Percentiles rank a stretch among this genome's conserved stretches.
Conservation (phyloP, 768 basidiomycete species). For the Amanita molliuscula region DNA sequence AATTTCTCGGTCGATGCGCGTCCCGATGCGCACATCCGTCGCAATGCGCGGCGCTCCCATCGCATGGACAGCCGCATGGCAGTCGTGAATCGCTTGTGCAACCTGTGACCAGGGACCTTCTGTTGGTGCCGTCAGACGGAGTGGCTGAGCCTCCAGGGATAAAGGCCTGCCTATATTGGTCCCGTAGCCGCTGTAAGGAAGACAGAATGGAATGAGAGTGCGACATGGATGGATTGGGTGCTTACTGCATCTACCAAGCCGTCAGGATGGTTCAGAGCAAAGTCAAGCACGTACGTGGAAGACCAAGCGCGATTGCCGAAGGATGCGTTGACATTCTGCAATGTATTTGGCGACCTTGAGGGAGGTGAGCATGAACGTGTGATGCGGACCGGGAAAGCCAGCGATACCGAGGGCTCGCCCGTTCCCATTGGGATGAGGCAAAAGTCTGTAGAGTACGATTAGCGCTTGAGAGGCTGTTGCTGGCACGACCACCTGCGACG, state of each 20-base stretch:
- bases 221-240: constrained; percentile 5
- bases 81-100: constrained; percentile 79
- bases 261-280: constrained; percentile 5
- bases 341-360: constrained; percentile 67
- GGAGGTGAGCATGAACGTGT: constrained; percentile 3
- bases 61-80: constrained; percentile 79
- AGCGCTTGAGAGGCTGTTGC: neutral
- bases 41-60: constrained; percentile 68
- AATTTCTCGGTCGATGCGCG: constrained; percentile 62
- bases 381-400: neutral
- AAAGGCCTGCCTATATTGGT: constrained; percentile 64
- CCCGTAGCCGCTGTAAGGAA: constrained; percentile 64
- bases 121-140: constrained; percentile 11
- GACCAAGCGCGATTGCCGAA: constrained; percentile 73
- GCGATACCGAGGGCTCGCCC: constrained; percentile 54
- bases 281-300: constrained; percentile 46
- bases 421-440: constrained; percentile 86
- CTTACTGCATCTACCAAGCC: constrained; percentile 56
- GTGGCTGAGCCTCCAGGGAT: neutral
- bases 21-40: constrained; percentile 94
- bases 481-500: constrained; percentile 47
- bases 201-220: neutral
- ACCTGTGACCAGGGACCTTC: constrained; percentile 87
- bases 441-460: constrained; percentile 45
- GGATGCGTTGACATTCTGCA: constrained; percentile 73